Evolutionary conservation across 345 rosid species (phyloP).

Genomic region (Populus tremula): DNA sequence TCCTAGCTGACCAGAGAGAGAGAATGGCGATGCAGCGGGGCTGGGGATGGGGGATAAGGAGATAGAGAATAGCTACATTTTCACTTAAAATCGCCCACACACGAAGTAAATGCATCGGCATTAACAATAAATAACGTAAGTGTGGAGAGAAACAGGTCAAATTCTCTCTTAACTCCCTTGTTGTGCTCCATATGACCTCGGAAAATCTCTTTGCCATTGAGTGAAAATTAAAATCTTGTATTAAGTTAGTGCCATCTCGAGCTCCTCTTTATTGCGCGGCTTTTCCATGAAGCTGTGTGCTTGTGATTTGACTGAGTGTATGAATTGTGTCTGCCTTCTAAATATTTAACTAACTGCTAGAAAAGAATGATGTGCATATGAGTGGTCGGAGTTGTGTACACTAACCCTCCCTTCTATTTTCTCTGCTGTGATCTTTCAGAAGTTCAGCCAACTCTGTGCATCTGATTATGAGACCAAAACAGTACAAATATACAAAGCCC

Average conservation of each 20-base stretch:
- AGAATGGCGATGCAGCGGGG: neutral
- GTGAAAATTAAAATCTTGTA: neutral
- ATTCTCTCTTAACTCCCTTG: neutral
- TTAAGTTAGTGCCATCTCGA: neutral
- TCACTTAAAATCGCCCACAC: neutral
- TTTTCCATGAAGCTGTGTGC: neutral
- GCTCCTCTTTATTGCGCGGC: neutral
- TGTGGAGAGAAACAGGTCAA: neutral
- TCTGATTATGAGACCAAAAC: slow-evolving; percentile 68
- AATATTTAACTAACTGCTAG: neutral
- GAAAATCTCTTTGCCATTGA: neutral
- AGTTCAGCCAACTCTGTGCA: slow-evolving; percentile 86
- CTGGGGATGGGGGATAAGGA: neutral
- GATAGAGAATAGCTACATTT: neutral
- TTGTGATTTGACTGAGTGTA: slow-evolving; percentile 5
- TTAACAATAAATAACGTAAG: neutral
- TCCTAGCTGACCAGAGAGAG: neutral
- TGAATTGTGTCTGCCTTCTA: neutral
- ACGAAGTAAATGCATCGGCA: neutral
- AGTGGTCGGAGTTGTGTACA: neutral
- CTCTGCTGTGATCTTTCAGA: slow-evolving; percentile 46
- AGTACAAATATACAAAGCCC: slow-evolving; percentile 67
- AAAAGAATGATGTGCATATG: neutral
- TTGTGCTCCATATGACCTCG: neutral
- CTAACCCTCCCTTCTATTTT: neutral